Conservation (phyloP, 2,329 filamentous ascomycete genomes). For the Fusarium sp. region DNA sequence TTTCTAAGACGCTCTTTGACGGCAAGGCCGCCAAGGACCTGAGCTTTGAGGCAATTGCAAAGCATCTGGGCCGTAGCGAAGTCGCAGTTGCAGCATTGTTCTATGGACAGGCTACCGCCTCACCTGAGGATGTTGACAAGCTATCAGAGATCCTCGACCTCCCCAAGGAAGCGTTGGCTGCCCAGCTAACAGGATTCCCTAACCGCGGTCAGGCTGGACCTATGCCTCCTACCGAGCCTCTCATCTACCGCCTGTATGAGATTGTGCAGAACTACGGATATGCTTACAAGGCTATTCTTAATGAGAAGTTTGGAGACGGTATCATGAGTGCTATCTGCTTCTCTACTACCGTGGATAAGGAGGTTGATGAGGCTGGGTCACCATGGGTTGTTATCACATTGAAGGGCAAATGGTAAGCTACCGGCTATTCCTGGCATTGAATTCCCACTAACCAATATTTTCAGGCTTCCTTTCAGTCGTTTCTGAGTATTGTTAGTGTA, state of each 20-base stretch:
- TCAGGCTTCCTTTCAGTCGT: conserved; percentile 53
- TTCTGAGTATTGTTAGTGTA: conserved; percentile 43
- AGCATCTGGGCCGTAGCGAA: conserved; percentile 81
- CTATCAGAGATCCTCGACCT: conserved; percentile 76
- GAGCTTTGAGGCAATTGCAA: conserved; percentile 82
- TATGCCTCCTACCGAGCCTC: conserved; percentile 56
- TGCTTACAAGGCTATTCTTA: conserved; percentile 93
- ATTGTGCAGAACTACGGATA: conserved; percentile 98
- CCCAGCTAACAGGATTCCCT: conserved; percentile 78
- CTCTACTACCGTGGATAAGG: conserved; percentile 92
- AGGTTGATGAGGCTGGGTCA: conserved; percentile 84
- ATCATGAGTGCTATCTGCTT: conserved; percentile 98
- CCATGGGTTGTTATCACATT: conserved; percentile 88
- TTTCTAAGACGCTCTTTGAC: conserved; percentile 75
- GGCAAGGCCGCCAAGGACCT: conserved; percentile 83
- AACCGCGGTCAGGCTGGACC: conserved; percentile 77
- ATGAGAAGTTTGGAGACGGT: conserved; percentile 94
- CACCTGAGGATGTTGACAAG: conserved; percentile 73
- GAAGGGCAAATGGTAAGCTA: conserved; percentile 82
- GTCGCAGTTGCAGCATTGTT: conserved; percentile 90
- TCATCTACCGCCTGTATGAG: conserved; percentile 91
- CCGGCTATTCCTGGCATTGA: background rate
- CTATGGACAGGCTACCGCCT: conserved; percentile 86
- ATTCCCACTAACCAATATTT: conserved; percentile 8
- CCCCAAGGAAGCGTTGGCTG: conserved; percentile 66